Percentiles rank a stretch among this genome's conserved stretches.
Conservation (phyloP, 2,329 filamentous ascomycete species). For the Parastagonospora nodorum region DNA sequence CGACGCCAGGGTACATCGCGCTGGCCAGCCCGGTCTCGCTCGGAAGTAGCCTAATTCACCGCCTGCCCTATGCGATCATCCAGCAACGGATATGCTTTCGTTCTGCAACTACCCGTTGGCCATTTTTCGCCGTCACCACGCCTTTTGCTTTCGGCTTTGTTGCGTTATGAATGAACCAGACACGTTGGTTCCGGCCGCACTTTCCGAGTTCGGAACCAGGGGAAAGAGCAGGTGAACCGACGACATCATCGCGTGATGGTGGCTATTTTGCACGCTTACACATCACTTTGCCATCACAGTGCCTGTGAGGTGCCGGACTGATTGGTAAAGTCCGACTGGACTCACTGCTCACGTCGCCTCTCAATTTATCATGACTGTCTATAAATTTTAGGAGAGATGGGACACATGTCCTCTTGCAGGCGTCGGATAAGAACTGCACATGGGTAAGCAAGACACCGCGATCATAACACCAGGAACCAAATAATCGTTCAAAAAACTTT, state of each 20-base stretch:
- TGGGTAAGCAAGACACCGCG: too few relatives aligned
- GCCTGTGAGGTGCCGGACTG: too few relatives aligned
- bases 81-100: neutral
- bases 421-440: too few relatives aligned
- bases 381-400: too few relatives aligned
- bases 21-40: conserved; percentile 15
- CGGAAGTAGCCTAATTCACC: conserved; percentile 24
- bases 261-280: neutral
- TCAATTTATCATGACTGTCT: too few relatives aligned
- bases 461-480: too few relatives aligned
- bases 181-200: neutral
- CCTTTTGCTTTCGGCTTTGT: conserved; percentile 8
- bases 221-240: conserved; percentile 12
- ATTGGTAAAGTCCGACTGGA: too few relatives aligned
- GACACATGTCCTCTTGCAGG: too few relatives aligned
- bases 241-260: conserved; percentile 7
- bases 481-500: conserved; percentile 8
- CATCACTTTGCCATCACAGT: neutral
- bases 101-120: conserved; percentile 1
- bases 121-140: conserved; percentile 6
- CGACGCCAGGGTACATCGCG: conserved; percentile 22
- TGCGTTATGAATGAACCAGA: neutral
- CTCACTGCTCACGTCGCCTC: too few relatives aligned
- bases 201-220: conserved; percentile 25
- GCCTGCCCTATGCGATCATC: conserved; percentile 13